Evolutionary conservation across 2,329 filamentous ascomycete genomes (phyloP).

Genomic region (Trichophyton mentagrophytes): DNA sequence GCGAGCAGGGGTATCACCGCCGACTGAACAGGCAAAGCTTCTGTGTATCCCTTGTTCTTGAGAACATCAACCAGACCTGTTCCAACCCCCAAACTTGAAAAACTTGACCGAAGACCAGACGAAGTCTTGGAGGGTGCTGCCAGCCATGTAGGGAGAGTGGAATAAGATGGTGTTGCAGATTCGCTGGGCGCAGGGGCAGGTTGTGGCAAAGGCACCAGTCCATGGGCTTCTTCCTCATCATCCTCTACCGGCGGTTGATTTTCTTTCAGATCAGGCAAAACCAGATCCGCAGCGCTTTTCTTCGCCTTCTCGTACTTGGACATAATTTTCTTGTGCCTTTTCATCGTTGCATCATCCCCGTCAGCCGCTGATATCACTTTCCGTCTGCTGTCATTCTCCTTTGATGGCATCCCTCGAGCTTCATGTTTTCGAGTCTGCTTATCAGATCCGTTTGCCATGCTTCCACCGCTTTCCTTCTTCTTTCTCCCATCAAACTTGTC

Average conservation of each 20-base stretch:
- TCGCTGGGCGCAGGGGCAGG: conserved; percentile 47
- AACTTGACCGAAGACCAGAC: conserved; percentile 47
- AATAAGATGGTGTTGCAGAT: conserved; percentile 52
- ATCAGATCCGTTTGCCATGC: conserved; percentile 9
- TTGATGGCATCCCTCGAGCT: conserved; percentile 23
- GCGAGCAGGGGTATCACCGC: conserved; percentile 69
- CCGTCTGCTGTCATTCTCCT: neutral
- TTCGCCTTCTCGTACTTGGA: conserved; percentile 20
- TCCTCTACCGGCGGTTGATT: neutral
- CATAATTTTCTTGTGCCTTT: conserved; percentile 18
- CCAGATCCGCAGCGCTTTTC: conserved; percentile 8
- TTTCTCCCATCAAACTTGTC: neutral
- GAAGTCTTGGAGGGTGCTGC: conserved; percentile 59
- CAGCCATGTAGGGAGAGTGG: conserved; percentile 70
- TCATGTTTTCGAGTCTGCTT: conserved; percentile 10
- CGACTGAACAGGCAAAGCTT: conserved; percentile 69
- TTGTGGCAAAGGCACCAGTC: conserved; percentile 70
- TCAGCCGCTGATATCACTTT: conserved; percentile 10
- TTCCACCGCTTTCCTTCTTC: neutral
- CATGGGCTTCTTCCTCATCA: conserved; percentile 39
- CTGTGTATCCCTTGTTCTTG: conserved; percentile 52
- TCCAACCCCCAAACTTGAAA: conserved; percentile 52
- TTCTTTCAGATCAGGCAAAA: neutral
- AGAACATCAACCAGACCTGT: conserved; percentile 50
- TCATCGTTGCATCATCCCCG: conserved; percentile 25